phyloP scores from a whole-genome alignment of 805 yeast genomes.

The Kodamaea laetipori region DNA sequence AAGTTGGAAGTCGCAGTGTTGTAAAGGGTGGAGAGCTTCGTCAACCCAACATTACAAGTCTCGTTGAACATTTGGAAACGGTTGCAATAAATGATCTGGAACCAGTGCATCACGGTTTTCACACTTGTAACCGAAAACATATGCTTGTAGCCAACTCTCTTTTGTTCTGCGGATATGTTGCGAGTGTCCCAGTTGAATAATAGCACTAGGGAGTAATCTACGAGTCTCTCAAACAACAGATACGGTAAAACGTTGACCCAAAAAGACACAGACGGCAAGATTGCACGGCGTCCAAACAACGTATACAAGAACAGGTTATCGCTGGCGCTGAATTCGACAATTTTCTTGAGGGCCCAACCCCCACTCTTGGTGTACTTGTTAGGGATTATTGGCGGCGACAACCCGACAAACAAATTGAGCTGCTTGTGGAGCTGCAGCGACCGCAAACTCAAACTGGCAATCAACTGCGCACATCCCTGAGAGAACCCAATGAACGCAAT shows the following conservation, averaged over 20 bases:
- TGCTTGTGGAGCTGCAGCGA: slow-evolving; percentile 20
- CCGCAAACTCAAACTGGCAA: slow-evolving; percentile 33
- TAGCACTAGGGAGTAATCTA: slow-evolving; percentile 25
- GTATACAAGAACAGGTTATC: slow-evolving; percentile 27
- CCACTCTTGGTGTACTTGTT: slow-evolving; percentile 20
- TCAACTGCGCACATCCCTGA: slow-evolving; percentile 35
- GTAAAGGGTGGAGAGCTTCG: slow-evolving; percentile 22
- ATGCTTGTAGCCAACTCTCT: slow-evolving; percentile 31
- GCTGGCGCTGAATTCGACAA: slow-evolving; percentile 29
- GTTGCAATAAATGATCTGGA: slow-evolving; percentile 31
- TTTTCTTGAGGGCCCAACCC: slow-evolving; percentile 20
- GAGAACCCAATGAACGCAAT: slow-evolving; percentile 33
- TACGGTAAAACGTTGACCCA: slow-evolving; percentile 30
- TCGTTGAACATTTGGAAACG: slow-evolving; percentile 38
- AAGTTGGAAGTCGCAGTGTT: slow-evolving; percentile 16
- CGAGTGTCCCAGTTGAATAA: slow-evolving; percentile 32
- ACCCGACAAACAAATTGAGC: slow-evolving; percentile 28
- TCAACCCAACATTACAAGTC: slow-evolving; percentile 26
- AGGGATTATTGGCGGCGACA: slow-evolving; percentile 35
- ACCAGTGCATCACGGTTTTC: slow-evolving; percentile 34
- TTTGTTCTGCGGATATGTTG: slow-evolving; percentile 27
- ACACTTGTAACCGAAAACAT: slow-evolving; percentile 34
- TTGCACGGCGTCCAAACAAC: slow-evolving; percentile 31
- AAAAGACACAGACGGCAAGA: slow-evolving; percentile 32
- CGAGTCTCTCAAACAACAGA: slow-evolving; percentile 24